Evolutionary conservation across 208 protist genomes (phyloP).

Genomic region (Acanthamoeba lenticulata): DNA sequence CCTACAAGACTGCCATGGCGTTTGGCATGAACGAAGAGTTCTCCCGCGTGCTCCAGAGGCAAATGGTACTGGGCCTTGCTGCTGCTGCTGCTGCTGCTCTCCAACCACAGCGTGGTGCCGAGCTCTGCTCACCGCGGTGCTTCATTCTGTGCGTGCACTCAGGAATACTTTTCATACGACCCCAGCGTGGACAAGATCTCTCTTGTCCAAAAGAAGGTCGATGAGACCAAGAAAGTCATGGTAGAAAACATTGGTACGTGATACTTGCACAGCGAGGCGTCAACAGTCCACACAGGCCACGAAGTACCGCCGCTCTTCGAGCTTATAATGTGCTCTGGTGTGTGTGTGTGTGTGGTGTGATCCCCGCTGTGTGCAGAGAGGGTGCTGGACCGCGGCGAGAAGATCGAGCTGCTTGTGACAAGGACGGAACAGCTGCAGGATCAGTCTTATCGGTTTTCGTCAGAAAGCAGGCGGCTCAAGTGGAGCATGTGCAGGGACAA

Average conservation of each 20-base stretch:
- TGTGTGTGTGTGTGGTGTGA: background rate
- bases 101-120: too few relatives aligned
- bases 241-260: slow-evolving; percentile 84
- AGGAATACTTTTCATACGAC: slow-evolving; percentile 80
- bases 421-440: slow-evolving; percentile 83
- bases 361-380: slow-evolving; percentile 73
- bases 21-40: slow-evolving; percentile 87
- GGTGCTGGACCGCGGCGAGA: slow-evolving; percentile 87
- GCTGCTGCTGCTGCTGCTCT: background rate
- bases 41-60: slow-evolving; percentile 76
- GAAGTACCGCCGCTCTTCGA: too few relatives aligned
- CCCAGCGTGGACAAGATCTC: slow-evolving; percentile 77
- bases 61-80: slow-evolving; percentile 77
- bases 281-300: background rate
- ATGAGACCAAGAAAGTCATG: slow-evolving; percentile 87
- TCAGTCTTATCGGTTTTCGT: slow-evolving; percentile 81
- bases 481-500: slow-evolving; percentile 87
- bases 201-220: slow-evolving; percentile 78
- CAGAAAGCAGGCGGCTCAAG: slow-evolving; percentile 81
- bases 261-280: background rate
- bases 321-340: background rate
- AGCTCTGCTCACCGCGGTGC: background rate
- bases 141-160: background rate
- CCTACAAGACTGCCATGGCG: slow-evolving; percentile 72
- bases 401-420: slow-evolving; percentile 88